Evolutionary conservation across 768 basidiomycete species (phyloP), one percentile per base, ranked within the genome.

Genomic region (Peribolospora kevripleyi): DNA sequence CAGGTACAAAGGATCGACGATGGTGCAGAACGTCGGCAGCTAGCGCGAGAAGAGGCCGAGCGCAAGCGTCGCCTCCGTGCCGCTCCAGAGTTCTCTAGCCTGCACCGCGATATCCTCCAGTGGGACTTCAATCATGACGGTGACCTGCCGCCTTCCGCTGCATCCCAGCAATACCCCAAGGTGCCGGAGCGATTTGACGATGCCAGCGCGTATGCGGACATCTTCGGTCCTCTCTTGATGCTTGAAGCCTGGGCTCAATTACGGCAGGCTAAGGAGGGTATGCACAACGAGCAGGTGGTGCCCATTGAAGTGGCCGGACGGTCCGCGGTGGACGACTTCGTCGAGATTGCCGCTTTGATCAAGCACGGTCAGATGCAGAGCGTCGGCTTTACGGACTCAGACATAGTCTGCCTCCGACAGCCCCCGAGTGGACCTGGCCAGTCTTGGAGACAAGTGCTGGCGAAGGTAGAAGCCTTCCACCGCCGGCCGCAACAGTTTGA

Each of bases 241-340:
- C 70, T 84, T 56, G 93, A 98, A 68, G 79, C 84, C 58, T 95
- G 93, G 90, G 77, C 81, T 39, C 85, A 91, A 64, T 74, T 91
- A 36, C 63, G 73, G 6, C 77, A 84, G 59, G 78, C 84, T 4
- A 85, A 84, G 64, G 79, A 82, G 52, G 79, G 81, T 54, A 58
- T 56, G 6, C 71, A 69, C 5, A 46, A 53, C 40, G 60, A 63
- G 46, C 53, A 55, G 10, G 49, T 55, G 41, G 48, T 62, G 45
- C 46, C 42, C 37, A 78, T 77, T 67, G 79, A 76, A 57, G 73
- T 97, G 46, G 72, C 70, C 38, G 75, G 76, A 11, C 78, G 82
- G 13, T 75, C 75, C 57, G 82, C 77, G 63, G 74, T 77, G 6
- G 84, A 88, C 62, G 78, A 82, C 57, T 95, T 82, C 73, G 62